Base-by-base conservation (phyloP, 1,284 basidiomycete genomes). In the Coniophora puteana region DNA sequence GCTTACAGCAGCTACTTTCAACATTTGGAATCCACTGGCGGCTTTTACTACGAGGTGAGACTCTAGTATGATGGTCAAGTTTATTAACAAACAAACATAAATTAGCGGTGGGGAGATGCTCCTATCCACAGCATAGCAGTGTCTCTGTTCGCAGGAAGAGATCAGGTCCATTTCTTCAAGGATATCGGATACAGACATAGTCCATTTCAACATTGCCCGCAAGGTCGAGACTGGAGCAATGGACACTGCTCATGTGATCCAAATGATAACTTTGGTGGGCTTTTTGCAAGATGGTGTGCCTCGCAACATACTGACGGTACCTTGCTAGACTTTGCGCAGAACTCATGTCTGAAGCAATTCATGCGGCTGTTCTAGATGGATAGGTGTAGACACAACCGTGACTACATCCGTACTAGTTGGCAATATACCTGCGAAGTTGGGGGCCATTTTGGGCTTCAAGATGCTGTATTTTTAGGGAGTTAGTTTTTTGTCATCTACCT, bases 111-210 rank as follows among this genome's bases (percentile, higher is more conserved):
- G 89, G 90, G 90, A 39, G 90, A 93, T 57, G 91, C 92, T 7
- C 91, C 89, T 4, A 76, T 93, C 7, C 89, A 92, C 54, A 86
- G 81, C 39, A 89, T 93, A 43, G 90, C 83, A 2, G 85, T 78
- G 0, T 76, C 83, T 0, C 59, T 92, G 17, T 89, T 93, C 52
- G 77, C 81, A 2, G 57, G 68, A 38, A 83, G 76, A 59, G 74
- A 83, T 44, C 78, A 89, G 55, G 68, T 91, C 14, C 84, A 89
- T 55, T 89, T 87, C 63, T 89, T 91, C 63, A 63, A 72, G 25
- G 76, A 80, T 37, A 58, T 58, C 38, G 57, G 62, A 1, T 83
- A 82, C 55, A 66, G 71, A 45, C 81, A 83, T 41, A 65, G 66
- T 32, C 72, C 76, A 2, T 81, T 76, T 57, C 71, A 73, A 48